Evolutionary conservation across 345 rosid species (phyloP).

Genomic region (Eutrema heterophyllum): DNA sequence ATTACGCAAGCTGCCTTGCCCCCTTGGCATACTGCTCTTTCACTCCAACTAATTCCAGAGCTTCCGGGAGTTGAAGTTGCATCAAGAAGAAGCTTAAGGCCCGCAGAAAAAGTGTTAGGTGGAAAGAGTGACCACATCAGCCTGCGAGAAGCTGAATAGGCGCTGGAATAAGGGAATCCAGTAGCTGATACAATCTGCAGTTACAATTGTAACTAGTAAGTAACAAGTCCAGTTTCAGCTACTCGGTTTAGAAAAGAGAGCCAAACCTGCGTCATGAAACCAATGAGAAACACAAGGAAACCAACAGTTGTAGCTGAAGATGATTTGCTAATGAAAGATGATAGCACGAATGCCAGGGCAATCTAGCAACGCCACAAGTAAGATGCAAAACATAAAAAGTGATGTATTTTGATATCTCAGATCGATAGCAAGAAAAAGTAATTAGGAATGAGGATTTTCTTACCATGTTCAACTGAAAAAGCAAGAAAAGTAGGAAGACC

Average conservation of each 20-base stretch:
- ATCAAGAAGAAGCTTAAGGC: slow-evolving; percentile 42
- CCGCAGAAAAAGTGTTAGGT: slow-evolving; percentile 72
- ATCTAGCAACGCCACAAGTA: slow-evolving; percentile 42
- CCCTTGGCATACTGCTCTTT: slow-evolving; percentile 45
- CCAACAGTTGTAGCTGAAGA: slow-evolving; percentile 74
- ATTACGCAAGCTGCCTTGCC: slow-evolving; percentile 45
- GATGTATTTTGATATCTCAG: not conserved
- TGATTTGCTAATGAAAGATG: slow-evolving; percentile 73
- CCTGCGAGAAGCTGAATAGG: slow-evolving; percentile 16
- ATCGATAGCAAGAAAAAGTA: not conserved
- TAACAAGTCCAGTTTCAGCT: not conserved
- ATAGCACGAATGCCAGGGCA: slow-evolving; percentile 70
- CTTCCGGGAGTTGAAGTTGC: slow-evolving; percentile 55
- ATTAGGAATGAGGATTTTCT: not conserved
- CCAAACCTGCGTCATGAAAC: slow-evolving; percentile 77
- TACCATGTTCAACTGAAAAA: slow-evolving; percentile 86
- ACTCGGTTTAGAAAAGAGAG: slow-evolving; percentile 12
- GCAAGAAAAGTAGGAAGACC: slow-evolving; percentile 63
- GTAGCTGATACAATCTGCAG: slow-evolving; percentile 44
- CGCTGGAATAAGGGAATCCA: slow-evolving; percentile 55
- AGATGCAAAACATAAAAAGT: not conserved
- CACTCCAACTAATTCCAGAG: slow-evolving; percentile 74
- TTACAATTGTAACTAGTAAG: slow-evolving; percentile 15
- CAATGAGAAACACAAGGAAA: slow-evolving; percentile 66
- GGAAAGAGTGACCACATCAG: slow-evolving; percentile 77